Evolutionary conservation across 1,284 basidiomycete genomes (phyloP).

Genomic region (Cryptococcus sp.): DNA sequence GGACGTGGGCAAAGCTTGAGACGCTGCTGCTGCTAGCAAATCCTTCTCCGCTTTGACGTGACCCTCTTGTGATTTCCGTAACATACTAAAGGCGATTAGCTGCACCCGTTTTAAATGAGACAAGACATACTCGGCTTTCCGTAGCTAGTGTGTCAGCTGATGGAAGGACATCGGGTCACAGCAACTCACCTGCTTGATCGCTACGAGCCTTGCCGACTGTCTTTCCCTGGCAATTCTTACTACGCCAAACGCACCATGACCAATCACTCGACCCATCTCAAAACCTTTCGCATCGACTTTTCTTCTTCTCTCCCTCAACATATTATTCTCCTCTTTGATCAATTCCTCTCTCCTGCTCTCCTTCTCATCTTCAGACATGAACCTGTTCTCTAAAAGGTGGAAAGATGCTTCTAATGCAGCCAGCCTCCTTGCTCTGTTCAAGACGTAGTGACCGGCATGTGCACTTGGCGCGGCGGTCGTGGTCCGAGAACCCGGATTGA

Average conservation of each 20-base stretch:
- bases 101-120: neutral
- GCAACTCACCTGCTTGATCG: constrained; percentile 84
- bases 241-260: constrained; percentile 95
- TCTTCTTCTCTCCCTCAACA: constrained; percentile 74
- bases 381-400: constrained; percentile 55
- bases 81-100: constrained; percentile 57
- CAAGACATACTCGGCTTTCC: constrained; percentile 69
- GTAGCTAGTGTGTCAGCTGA: no score
- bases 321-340: constrained; percentile 80
- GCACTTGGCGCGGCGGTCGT: neutral
- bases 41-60: constrained; percentile 48
- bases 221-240: constrained; percentile 85
- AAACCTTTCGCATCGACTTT: constrained; percentile 82
- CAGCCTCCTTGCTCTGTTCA: constrained; percentile 67
- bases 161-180: no score
- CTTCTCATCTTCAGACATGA: constrained; percentile 66
- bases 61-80: constrained; percentile 96
- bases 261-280: constrained; percentile 87
- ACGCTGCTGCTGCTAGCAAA: constrained; percentile 38
- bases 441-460: constrained; percentile 65
- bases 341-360: constrained; percentile 68
- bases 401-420: constrained; percentile 84
- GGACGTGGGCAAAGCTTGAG: constrained; percentile 55
- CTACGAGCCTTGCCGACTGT: constrained; percentile 72
- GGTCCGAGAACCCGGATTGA: neutral